These are phyloP conservation scores for Rhytidiadelphus loreus DNA, from an alignment of 225 moss, liverwort and hornwort species.

Conservation along the genomic window DNA sequence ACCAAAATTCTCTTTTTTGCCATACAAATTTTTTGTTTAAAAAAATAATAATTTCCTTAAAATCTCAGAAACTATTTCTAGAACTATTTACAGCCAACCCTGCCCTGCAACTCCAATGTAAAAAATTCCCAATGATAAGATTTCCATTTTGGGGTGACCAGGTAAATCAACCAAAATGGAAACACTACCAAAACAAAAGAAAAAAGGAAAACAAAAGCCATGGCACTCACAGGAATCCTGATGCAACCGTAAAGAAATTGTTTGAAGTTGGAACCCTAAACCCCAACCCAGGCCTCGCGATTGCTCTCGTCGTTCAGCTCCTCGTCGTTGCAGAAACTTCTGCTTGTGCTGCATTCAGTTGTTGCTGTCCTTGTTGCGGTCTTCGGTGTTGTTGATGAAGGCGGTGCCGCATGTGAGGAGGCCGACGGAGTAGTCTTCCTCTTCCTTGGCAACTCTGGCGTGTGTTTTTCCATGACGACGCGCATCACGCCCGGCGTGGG, in stretches of 20 bases:
- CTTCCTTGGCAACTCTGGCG: neutral
- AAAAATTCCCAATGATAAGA: no score
- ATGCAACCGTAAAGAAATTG: neutral
- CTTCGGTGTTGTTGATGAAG: neutral
- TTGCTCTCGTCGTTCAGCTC: neutral
- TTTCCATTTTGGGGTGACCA: rapidly evolving
- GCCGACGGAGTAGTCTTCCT: neutral
- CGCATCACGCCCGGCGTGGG: slow-evolving; percentile 99
- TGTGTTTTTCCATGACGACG: slow-evolving; percentile 57
- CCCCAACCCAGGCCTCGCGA: neutral
- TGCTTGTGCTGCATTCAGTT: neutral
- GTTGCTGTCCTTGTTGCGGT: neutral
- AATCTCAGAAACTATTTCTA: rapidly evolving
- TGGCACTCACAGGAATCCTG: neutral
- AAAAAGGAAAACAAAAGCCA: rapidly evolving
- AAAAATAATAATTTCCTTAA: no score
- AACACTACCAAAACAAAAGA: no score
- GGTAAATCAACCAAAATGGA: no score
- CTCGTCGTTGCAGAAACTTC: neutral
- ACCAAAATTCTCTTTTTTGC: rapidly evolving
- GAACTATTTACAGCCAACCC: rapidly evolving
- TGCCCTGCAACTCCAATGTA: rapidly evolving
- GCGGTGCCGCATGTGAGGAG: neutral
- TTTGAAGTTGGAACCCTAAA: neutral
- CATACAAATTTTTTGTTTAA: neutral